These are phyloP conservation scores for Xeromyces bisporus DNA, from an alignment of 495 filamentous ascomycete genomes.

Conservation along the genomic window DNA sequence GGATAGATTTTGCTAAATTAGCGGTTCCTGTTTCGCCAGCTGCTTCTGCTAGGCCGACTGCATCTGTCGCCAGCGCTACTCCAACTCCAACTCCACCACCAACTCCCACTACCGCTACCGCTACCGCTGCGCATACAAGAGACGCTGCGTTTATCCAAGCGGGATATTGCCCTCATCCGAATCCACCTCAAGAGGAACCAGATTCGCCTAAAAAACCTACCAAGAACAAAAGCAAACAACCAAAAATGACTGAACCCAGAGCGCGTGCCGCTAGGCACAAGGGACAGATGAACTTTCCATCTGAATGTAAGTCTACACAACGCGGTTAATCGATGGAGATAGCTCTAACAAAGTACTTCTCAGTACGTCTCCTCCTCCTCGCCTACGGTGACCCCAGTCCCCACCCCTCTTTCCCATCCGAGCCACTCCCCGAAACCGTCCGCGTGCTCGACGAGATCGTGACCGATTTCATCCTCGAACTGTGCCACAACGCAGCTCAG, in stretches of 20 bases:
- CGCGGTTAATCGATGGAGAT: slow-evolving; percentile 47
- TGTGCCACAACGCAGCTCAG: slow-evolving; percentile 74
- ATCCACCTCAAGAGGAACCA: neutral
- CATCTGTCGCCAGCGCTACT: too few relatives aligned
- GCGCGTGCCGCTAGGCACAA: slow-evolving; percentile 67
- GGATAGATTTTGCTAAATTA: too few relatives aligned
- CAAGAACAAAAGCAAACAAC: slow-evolving; percentile 4
- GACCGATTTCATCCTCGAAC: slow-evolving; percentile 76
- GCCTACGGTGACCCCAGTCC: slow-evolving; percentile 61
- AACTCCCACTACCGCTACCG: neutral
- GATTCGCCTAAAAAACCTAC: neutral
- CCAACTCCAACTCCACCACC: neutral
- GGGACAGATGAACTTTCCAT: slow-evolving; percentile 75
- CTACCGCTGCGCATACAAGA: neutral
- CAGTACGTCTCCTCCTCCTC: slow-evolving; percentile 68
- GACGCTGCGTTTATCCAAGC: slow-evolving; percentile 11
- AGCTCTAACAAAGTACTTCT: too few relatives aligned
- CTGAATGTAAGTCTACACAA: slow-evolving; percentile 61
- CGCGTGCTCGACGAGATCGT: slow-evolving; percentile 84
- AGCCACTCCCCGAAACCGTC: slow-evolving; percentile 66
- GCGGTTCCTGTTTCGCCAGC: too few relatives aligned
- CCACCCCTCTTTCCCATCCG: slow-evolving; percentile 22
- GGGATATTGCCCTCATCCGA: slow-evolving; percentile 14
- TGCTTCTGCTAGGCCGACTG: too few relatives aligned
- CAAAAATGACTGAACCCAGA: slow-evolving; percentile 46